Percentiles rank a stretch among this genome's conserved stretches.
phyloP scores from a whole-genome alignment of 164 flowering plant genomes.

The Macadamia tetraphylla region DNA sequence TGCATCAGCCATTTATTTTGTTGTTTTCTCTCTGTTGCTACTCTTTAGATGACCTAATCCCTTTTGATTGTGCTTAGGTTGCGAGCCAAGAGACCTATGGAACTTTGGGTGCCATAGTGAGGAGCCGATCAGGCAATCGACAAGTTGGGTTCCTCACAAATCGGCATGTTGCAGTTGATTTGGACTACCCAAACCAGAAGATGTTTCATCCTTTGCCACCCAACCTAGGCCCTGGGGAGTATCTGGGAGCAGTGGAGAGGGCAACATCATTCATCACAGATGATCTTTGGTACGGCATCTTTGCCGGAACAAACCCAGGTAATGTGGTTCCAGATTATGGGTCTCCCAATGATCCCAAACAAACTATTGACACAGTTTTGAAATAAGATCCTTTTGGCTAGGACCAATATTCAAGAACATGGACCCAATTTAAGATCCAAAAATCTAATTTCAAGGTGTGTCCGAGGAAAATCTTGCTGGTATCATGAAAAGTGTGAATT shows the following conservation, averaged over 20 bases:
- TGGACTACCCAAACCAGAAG: constrained; percentile 95
- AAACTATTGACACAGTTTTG: no score
- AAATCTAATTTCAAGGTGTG: no score
- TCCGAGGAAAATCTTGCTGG: no score
- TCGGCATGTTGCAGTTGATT: constrained; percentile 94
- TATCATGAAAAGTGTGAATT: no score
- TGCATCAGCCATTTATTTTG: not conserved
- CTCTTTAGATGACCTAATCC: constrained; percentile 4
- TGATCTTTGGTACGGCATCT: constrained; percentile 98
- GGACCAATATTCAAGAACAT: not conserved
- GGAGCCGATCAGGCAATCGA: constrained; percentile 83
- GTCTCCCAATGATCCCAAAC: not conserved
- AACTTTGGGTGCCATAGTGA: constrained; percentile 95
- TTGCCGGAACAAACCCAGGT: constrained; percentile 99
- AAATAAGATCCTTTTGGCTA: not conserved
- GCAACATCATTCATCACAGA: constrained; percentile 98
- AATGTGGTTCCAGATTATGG: constrained; percentile 19
- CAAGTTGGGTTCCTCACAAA: constrained; percentile 98
- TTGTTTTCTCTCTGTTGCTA: not conserved
- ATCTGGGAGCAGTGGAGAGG: constrained; percentile 97
- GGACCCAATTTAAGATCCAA: not conserved
- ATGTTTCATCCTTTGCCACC: constrained; percentile 99
- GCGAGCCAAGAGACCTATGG: constrained; percentile 99
- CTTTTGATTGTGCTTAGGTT: constrained; percentile 44
- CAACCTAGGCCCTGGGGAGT: constrained; percentile 95